Evolutionary conservation across 805 yeast species (phyloP), one percentile per base, ranked within the genome.

Genomic region (Kurtzmaniella fragi): DNA sequence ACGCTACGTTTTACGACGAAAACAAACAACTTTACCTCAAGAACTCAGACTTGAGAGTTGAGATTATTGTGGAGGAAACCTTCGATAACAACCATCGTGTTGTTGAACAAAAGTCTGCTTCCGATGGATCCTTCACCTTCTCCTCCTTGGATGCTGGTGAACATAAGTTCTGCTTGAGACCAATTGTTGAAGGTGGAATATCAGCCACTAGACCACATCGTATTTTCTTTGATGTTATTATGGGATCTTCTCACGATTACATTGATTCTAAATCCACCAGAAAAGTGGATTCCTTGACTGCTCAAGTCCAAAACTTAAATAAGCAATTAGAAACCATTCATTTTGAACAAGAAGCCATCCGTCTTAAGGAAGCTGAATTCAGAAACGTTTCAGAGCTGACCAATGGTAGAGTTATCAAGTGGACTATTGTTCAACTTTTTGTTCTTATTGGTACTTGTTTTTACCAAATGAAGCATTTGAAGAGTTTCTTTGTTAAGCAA

Each of bases 51-150:
- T 61, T 87, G 53, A 75, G 70, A 37, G 67, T 87, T 39, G 80
- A 75, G 50, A 75, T 84, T 55, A 79, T 88, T 1, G 84, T 85
- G 41, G 88, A 82, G 45, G 69, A 68, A 57, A 76, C 84, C 3
- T 90, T 90, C 53, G 95, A 88, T 62, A 79, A 81, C 56, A 77
- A 84, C 60, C 91, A 90, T 60, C 71, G 81, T 42, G 95, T 88
- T 17, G 81, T 80, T 28, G 60, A 71, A 43, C 95, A 87, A 59
- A 77, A 71, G 52, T 77, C 80, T 20, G 48, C 71, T 2, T 65
- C 85, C 10, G 61, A 59, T 30, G 85, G 88, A 12, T 82, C 81
- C 44, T 84, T 87, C 60, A 73, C 89, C 25, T 89, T 86, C 68
- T 82, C 90, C 10, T 84, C 96, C 1, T 64, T 79, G 34, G 95